These are phyloP conservation scores for Alternaria arbusti DNA, from an alignment of 2,329 filamentous ascomycete species.

Conservation along the genomic window DNA sequence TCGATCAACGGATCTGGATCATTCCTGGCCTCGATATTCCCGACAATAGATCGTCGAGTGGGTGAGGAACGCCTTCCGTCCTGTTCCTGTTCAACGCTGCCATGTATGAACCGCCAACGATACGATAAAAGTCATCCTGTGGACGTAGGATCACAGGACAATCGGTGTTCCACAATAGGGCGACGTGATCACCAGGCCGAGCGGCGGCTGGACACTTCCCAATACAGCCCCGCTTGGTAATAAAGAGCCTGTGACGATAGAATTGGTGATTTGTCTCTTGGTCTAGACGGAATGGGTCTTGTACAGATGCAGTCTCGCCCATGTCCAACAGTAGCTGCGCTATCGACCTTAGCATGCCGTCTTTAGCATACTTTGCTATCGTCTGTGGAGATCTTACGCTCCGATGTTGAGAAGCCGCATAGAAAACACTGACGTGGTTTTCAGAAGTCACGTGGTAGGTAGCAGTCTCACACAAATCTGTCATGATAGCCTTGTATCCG, in stretches of 20 bases:
- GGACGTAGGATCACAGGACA: background rate
- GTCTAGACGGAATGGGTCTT: background rate
- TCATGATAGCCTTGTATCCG: background rate
- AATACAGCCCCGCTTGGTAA: background rate
- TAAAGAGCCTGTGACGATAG: background rate
- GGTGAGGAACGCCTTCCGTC: background rate
- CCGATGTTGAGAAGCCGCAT: background rate
- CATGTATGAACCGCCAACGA: background rate
- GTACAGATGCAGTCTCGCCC: background rate
- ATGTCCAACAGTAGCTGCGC: background rate
- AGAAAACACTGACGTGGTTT: background rate
- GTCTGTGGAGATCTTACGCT: fast-evolving
- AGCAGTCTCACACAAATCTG: background rate
- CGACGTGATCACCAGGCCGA: background rate
- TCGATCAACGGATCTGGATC: background rate
- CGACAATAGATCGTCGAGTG: background rate
- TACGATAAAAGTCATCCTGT: background rate
- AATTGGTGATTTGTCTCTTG: too few species aligned
- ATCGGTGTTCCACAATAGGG: background rate
- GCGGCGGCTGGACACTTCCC: background rate
- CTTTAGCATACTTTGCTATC: background rate
- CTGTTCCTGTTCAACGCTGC: background rate
- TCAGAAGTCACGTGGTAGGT: background rate
- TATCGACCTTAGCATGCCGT: background rate
- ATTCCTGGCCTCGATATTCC: background rate